Conservation (phyloP, 139 green algal genomes). For the Tetraselmis chui region DNA sequence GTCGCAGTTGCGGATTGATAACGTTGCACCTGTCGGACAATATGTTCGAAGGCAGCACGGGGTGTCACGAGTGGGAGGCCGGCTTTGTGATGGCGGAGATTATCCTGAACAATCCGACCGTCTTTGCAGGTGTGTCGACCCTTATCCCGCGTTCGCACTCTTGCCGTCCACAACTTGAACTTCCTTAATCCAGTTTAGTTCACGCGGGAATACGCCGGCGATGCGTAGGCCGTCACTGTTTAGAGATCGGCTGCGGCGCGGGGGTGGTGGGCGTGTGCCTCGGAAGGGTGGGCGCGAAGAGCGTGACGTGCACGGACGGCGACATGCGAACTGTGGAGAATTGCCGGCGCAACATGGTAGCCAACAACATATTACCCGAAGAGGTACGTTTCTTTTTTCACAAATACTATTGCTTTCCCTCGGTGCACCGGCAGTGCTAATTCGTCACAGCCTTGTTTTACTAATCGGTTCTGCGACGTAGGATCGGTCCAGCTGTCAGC, state of each 20-base stretch:
- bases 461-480: background rate
- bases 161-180: too few species aligned
- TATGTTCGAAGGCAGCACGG: conserved; percentile 61
- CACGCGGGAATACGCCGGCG: too few species aligned
- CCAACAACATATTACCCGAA: too few species aligned
- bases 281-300: conserved; percentile 15
- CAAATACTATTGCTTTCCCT: too few species aligned
- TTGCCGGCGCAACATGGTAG: conserved; percentile 49
- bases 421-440: too few species aligned
- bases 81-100: conserved; percentile 60
- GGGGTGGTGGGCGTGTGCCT: conserved; percentile 46
- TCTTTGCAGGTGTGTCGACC: conserved; percentile 40
- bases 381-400: too few species aligned
- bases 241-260: conserved; percentile 65
- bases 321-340: conserved; percentile 49
- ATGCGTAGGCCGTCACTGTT: conserved; percentile 2
- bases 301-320: conserved; percentile 56
- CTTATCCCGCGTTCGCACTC: too few species aligned
- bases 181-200: too few species aligned
- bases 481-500: conserved; percentile 1
- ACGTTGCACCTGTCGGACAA: conserved; percentile 41
- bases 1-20: conserved; percentile 22
- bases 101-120: conserved; percentile 38
- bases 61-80: conserved; percentile 71
- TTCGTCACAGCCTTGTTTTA: too few species aligned